Percentiles rank a stretch among this genome's conserved stretches.
Evolutionary conservation across 495 filamentous ascomycete genomes (phyloP).

Genomic region (Friedmanniomyces simplex): DNA sequence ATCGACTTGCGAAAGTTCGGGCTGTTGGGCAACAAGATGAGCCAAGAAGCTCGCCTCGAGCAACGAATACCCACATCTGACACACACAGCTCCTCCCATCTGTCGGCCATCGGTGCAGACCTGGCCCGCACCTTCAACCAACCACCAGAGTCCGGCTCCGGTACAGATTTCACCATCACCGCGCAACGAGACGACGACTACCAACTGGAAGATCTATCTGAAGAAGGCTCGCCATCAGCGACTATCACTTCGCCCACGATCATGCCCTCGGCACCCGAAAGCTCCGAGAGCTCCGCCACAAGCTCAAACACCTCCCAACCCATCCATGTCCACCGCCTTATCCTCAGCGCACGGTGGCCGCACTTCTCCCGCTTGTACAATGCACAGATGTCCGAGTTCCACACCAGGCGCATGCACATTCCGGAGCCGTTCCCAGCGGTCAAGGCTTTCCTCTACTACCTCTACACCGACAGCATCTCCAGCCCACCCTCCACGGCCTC

Average conservation of each 20-base stretch:
- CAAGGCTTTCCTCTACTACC: conserved; percentile 86
- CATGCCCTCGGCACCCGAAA: conserved; percentile 25
- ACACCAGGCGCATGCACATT: conserved; percentile 93
- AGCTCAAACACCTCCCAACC: conserved; percentile 60
- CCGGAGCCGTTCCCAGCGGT: conserved; percentile 93
- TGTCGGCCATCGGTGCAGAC: conserved; percentile 65
- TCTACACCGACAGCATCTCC: conserved; percentile 91
- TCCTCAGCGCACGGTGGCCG: conserved; percentile 89
- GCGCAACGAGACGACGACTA: conserved; percentile 59
- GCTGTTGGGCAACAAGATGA: conserved; percentile 67
- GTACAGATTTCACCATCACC: conserved; percentile 76
- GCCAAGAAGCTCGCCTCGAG: conserved; percentile 48
- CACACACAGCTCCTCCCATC: conserved; percentile 36
- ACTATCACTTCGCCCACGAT: conserved; percentile 32
- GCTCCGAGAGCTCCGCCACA: conserved; percentile 30
- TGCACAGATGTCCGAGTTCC: conserved; percentile 92
- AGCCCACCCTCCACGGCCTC: conserved; percentile 31
- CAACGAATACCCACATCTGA: conserved; percentile 45
- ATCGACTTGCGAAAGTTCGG: conserved; percentile 82
- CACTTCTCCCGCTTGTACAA: conserved; percentile 87
- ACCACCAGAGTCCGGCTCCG: conserved; percentile 64
- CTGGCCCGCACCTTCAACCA: conserved; percentile 77
- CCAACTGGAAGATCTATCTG: conserved; percentile 43
- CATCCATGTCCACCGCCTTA: conserved; percentile 87
- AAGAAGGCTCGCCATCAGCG: conserved; percentile 8